phyloP scores from a whole-genome alignment of 2,329 filamentous ascomycete species.

The Orbilia quercus region DNA sequence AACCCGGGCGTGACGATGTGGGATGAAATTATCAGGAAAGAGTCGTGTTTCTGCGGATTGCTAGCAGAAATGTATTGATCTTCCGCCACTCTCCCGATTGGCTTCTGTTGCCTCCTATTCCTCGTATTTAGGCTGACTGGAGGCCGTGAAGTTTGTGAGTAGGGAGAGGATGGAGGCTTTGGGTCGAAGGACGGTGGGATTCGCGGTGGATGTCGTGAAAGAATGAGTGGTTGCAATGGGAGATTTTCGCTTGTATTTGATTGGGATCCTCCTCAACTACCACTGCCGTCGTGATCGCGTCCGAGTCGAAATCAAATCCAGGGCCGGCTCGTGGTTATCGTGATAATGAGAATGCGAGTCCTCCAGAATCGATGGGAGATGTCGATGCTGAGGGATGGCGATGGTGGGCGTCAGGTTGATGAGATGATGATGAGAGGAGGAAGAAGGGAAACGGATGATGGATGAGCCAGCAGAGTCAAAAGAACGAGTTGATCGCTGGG shows the following conservation, averaged over 20 bases:
- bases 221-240: conserved; percentile 35
- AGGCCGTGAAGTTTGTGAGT: conserved; percentile 18
- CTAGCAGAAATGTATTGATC: conserved; percentile 2
- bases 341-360: conserved; percentile 12
- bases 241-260: conserved; percentile 5
- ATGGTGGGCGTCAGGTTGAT: conserved; percentile 27
- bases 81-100: conserved; percentile 34
- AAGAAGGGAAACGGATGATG: neutral
- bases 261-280: conserved; percentile 26
- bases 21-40: conserved; percentile 15
- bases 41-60: conserved; percentile 12
- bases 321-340: conserved; percentile 21
- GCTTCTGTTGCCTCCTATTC: conserved; percentile 25
- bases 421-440: conserved; percentile 27
- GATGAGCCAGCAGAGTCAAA: conserved; percentile 31
- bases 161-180: neutral
- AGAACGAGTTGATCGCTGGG: conserved; percentile 24
- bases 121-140: conserved; percentile 9
- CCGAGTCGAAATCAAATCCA: conserved; percentile 22
- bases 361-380: conserved; percentile 49
- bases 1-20: conserved; percentile 10
- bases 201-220: conserved; percentile 22
- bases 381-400: conserved; percentile 34
- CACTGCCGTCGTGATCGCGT: conserved; percentile 38
- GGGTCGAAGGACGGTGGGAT: conserved; percentile 47